Base-by-base conservation (phyloP, 164 flowering plant species). In the Paratinospora sagittata region DNA sequence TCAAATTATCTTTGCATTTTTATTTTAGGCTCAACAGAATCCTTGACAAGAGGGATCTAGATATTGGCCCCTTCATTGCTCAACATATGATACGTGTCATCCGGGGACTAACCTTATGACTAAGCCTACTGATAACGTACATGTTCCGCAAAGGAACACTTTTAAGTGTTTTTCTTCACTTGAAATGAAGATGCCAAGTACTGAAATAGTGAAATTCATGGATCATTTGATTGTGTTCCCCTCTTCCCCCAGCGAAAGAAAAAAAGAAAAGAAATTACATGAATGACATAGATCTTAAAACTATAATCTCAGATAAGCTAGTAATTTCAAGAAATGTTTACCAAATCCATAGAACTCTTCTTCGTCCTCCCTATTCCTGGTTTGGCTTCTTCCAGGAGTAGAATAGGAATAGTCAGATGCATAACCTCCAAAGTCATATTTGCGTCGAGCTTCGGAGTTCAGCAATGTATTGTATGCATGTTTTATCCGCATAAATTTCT, bases 271-370 rank as follows among this genome's bases (percentile, higher is more conserved):
- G 14, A 43, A 43, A 55, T 6, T n/a, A 55, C 9, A 55, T 0
- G 61, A 55, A 55, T 55, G 19, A 55, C 8, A 55, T 55, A 6
- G 61, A 55, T 55, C 24, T 55, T 11, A 19, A 24, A 45, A 68
- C n/a, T 66, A 16, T 2, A 61, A 43, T 45, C 3, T 43, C 16
- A 62, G 8, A 9, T 47, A 68, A 49, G 26, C 10, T 24, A 30
- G 27, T 8, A 14, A 41, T 57, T 49, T 66, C 12, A 11, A 75
- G 52, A 47, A 39, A 37, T 12, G 34, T 7, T 27, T 86, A 94
- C 98, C 97, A 73, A 95, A 81, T 79, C 97, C 97, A 76, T 95
- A 92, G 78, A 92, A 95, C 12, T 90, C 94, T 80, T 90, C 97
- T 70, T 89, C 92, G 8, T 80, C 87, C 76, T 82, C 81, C 21